Base-by-base conservation (phyloP, 257 asterid species). In the Nicotiana attenuata region DNA sequence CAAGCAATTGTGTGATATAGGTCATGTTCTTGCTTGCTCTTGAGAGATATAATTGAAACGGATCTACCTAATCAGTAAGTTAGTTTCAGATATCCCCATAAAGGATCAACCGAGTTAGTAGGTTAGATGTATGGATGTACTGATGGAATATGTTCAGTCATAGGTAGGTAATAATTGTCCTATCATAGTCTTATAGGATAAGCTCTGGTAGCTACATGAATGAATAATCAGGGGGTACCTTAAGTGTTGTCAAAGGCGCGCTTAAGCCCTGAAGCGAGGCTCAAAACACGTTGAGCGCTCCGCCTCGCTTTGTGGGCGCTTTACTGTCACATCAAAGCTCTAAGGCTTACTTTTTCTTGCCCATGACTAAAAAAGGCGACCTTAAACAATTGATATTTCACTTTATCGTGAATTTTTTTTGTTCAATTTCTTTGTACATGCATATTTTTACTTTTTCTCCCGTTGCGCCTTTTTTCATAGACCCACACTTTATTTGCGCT, bases 111-210 rank as follows among this genome's bases (percentile, higher is more conserved):
- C 65, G 0, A 60, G 5, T 20, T 22, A 60, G 16, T 28, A 26
- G 28, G 4, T 17, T 50, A 80, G 60, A 78, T 57, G 64, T 38
- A 52, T n/a, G 41, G 57, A 79, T 38, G 45, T 20, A 56, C 10
- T 68, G 63, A 69, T 73, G 64, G 81, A 82, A 45, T 29, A 38
- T 82, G 64, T 73, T 57, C 55, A 67, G 50, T 71, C 84, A 68
- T 8, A 20, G 35, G 35, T 71, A 71, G 35, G 57, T 52, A 14
- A 52, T 5, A 17, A 52, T 71, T 41, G 15, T 41, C 78, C 20
- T 41, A n/a, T n/a, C 77, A n/a, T 68, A 68, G 56, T 68, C 31
- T 68, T 68, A 67, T 33, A 67, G 76, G 76, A 68, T 68, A 68
- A 68, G 50, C 55, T 38, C 20, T 17, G 15, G 26, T 68, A 71